A percentile compares a stretch with the other conserved stretches of the same genome.
Evolutionary conservation across 2,329 filamentous ascomycete species (phyloP).

Genomic region (Verticillium isaacii): DNA sequence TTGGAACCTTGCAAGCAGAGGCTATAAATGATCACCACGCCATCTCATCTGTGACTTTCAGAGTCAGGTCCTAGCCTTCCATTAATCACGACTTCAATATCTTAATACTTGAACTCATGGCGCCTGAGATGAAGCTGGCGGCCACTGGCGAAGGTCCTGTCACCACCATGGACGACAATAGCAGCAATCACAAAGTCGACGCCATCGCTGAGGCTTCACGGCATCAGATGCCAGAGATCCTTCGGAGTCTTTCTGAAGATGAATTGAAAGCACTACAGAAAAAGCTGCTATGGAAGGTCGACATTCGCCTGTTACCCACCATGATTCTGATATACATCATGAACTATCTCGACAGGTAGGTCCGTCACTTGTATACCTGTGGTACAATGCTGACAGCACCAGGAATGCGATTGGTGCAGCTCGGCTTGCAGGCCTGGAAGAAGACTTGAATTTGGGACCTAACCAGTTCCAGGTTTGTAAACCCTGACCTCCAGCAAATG

Average conservation of each 20-base stretch:
- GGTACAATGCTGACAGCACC: not conserved
- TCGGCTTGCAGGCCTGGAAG: constrained; percentile 41
- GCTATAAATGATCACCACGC: no score
- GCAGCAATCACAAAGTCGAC: no score
- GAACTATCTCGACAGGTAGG: constrained; percentile 54
- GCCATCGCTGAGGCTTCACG: not conserved
- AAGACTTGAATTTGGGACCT: constrained; percentile 24
- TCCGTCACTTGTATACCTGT: constrained; percentile 3
- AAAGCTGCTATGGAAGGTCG: constrained; percentile 58
- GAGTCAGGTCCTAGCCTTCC: no score
- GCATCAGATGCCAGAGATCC: not conserved
- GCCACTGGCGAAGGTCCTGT: no score
- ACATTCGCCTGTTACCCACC: constrained; percentile 60
- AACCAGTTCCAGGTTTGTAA: constrained; percentile 23
- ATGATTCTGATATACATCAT: constrained; percentile 61
- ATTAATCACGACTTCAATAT: no score
- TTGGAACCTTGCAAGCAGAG: no score
- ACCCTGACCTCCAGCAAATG: no score
- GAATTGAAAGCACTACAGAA: constrained; percentile 39
- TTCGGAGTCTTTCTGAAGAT: constrained; percentile 1
- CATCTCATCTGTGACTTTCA: no score
- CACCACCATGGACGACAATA: no score
- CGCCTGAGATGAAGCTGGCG: no score
- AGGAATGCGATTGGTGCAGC: constrained; percentile 49
- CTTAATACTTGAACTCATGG: no score